Conservation (phyloP, 1,284 basidiomycete species). For the Tetrapyrgos nigripes region DNA sequence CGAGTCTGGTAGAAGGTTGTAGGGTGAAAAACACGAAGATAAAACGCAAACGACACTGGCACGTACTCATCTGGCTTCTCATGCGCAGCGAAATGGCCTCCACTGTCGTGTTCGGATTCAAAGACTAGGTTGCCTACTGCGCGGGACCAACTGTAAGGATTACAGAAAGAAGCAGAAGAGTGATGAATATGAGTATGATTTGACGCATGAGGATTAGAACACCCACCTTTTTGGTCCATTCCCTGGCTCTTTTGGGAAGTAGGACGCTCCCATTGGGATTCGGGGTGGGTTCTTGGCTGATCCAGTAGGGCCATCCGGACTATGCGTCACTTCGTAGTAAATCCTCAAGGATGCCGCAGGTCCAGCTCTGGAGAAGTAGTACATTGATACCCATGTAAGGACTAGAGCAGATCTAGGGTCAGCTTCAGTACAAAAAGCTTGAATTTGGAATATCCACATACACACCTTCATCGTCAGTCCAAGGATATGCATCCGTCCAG, state of each 20-base stretch:
- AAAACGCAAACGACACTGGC: too few relatives aligned
- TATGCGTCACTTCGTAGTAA: conserved; percentile 38
- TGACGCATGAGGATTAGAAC: neutral
- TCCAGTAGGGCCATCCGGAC: neutral
- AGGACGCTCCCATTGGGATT: conserved; percentile 18
- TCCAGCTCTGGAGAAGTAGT: conserved; percentile 54
- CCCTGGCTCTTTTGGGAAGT: conserved; percentile 17
- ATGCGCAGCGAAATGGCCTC: conserved; percentile 30
- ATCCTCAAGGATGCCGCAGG: conserved; percentile 52
- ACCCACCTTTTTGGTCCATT: conserved; percentile 12
- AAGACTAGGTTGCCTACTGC: conserved; percentile 22
- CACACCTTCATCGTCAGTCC: conserved; percentile 56
- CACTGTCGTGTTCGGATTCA: conserved; percentile 18
- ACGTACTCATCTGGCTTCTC: conserved; percentile 22
- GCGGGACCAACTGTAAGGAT: conserved; percentile 9
- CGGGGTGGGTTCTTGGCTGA: conserved; percentile 5
- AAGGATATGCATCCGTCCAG: conserved; percentile 55
- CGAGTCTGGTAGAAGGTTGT: too few relatives aligned
- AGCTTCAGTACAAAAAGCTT: neutral
- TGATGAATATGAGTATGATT: neutral
- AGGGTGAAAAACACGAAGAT: too few relatives aligned
- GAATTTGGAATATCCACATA: neutral
- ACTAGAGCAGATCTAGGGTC: conserved; percentile 32
- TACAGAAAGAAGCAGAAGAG: neutral
- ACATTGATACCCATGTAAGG: conserved; percentile 54